phyloP scores from a whole-genome alignment of 805 yeast species.

The Pichia exigua region DNA sequence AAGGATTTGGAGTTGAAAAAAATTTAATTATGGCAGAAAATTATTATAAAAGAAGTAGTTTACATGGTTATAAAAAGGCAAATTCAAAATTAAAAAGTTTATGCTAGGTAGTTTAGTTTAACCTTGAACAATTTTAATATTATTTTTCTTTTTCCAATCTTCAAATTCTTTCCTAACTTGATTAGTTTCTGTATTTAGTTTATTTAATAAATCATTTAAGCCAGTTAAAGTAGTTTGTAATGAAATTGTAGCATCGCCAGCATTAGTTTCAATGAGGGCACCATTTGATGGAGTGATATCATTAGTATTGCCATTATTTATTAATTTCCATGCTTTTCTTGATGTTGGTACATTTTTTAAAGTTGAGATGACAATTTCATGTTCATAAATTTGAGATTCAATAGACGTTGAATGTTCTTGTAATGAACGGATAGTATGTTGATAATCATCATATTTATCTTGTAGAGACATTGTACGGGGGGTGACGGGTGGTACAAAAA shows the following conservation, averaged over 20 bases:
- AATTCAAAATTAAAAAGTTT: conserved; percentile 23
- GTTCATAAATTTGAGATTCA: conserved; percentile 39
- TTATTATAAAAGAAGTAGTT: conserved; percentile 54
- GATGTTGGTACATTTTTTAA: conserved; percentile 41
- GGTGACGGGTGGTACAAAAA: too few relatives aligned
- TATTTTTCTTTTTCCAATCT: conserved; percentile 42
- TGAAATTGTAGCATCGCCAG: conserved; percentile 64
- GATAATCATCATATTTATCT: conserved; percentile 43
- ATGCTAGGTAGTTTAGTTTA: not conserved
- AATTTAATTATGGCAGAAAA: conserved; percentile 37
- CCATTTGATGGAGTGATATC: not conserved
- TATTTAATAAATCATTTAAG: conserved; percentile 32
- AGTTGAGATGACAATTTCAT: conserved; percentile 52
- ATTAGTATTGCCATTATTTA: conserved; percentile 50
- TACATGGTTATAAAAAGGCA: conserved; percentile 55
- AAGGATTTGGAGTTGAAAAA: conserved; percentile 49
- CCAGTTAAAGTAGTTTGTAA: conserved; percentile 50
- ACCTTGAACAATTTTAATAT: conserved; percentile 38
- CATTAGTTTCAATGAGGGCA: conserved; percentile 75
- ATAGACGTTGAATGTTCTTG: conserved; percentile 40
- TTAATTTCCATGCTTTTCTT: conserved; percentile 85
- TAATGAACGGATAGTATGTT: conserved; percentile 38
- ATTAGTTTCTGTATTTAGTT: conserved; percentile 32
- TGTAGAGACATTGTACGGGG: conserved; percentile 27
- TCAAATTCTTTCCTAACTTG: conserved; percentile 36